Base-by-base conservation (phyloP, 1,284 basidiomycete genomes). In the Entoloma clypeatum region DNA sequence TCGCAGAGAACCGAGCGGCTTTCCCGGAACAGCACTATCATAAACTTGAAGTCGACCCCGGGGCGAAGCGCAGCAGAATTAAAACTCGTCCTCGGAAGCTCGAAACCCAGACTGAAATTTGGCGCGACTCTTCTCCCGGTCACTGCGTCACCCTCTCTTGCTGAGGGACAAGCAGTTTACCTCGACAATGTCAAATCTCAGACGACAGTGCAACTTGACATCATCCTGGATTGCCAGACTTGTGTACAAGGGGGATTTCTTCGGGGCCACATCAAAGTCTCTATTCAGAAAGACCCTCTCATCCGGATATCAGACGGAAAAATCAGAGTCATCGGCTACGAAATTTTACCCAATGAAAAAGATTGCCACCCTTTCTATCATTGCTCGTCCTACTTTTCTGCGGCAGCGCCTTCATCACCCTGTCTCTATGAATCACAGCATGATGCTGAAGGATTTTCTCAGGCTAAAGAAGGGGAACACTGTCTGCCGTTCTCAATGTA, bases 321-420 rank as follows among this genome's bases (percentile, higher is more conserved):
- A 66, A 65, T 95, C 24, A 75, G 92, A 27, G 72, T 95, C 10
- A 75, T 96, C 36, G 93, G 93, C 1, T 95, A 92, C 56, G 93
- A 96, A 65, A 81, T 76, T 44, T 72, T 88, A 36, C 69, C 78
- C 0, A 69, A 75, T 26, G 70, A 75, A 45, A 69, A 77, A 39
- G 67, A 77, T 2, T 72, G 86, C n/a, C 82, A 91, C 59, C 83
- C 86, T 13, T 95, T 97, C 65, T 93, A 91, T 61, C 89, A 92
- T 53, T 80, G 81, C 53, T 78, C 85, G 4, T 71, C 78, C 11
- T 64, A 73, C 8, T 69, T 96, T 13, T 71, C 77, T 5, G 63
- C 74, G 1, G 70, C 78, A 40, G 72, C 74, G 23, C 68, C 61
- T 30, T 67, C 57, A 45, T 65, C 72, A 42, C 59, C 64, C 41